These are phyloP conservation scores for Elongisporangium prolatum DNA, from an alignment of 352 stramenopile species.

Conservation along the genomic window DNA sequence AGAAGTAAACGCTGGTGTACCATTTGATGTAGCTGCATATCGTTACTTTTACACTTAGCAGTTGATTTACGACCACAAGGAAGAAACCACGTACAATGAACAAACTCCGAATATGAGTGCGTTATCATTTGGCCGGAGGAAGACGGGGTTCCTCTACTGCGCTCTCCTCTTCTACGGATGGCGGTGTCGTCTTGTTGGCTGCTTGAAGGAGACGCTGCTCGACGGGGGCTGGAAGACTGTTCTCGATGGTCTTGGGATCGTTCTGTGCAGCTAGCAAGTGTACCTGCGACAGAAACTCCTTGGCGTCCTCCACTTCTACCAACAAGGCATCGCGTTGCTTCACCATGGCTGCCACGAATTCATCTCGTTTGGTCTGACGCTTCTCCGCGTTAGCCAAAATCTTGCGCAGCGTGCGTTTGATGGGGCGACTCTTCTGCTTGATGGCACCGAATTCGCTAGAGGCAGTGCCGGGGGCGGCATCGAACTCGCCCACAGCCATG, in stretches of 20 bases:
- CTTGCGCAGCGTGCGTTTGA: constrained; percentile 55
- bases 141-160: background rate
- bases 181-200: constrained; percentile 45
- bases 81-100: background rate
- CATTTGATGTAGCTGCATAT: background rate
- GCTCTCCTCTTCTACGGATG: constrained; percentile 4
- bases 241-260: constrained; percentile 30
- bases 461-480: constrained; percentile 18
- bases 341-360: constrained; percentile 54
- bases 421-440: constrained; percentile 46
- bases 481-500: constrained; percentile 77
- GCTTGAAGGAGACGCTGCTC: constrained; percentile 51
- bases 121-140: background rate
- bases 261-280: constrained; percentile 32
- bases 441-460: constrained; percentile 47
- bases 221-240: constrained; percentile 53
- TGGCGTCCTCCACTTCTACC: constrained; percentile 54
- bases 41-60: background rate
- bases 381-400: constrained; percentile 48
- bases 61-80: background rate
- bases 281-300: constrained; percentile 70
- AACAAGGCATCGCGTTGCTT: constrained; percentile 70
- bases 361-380: constrained; percentile 50
- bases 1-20: background rate
- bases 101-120: background rate